Evolutionary conservation across 495 filamentous ascomycete genomes (phyloP), one percentile per base, ranked within the genome.

Genomic region (Penicillium desertorum): DNA sequence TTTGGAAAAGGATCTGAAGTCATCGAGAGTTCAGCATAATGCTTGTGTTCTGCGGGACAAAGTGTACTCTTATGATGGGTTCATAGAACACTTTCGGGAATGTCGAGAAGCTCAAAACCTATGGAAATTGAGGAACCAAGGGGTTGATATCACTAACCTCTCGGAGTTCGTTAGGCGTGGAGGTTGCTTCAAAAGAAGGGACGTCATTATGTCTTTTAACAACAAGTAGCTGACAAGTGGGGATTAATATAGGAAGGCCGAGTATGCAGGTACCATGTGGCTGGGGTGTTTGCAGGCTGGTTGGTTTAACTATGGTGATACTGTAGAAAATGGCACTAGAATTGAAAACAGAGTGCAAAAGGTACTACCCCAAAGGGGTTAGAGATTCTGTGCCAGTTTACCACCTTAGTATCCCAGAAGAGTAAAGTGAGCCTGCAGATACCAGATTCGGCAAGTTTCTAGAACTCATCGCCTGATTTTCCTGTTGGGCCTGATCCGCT

Each of bases 141-240:
- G 52, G 14, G 2, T 34, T 36, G 29, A 46, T 39, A 22, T 46
- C 14, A 19, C 39, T 41, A 48, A 51, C n/a, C 0, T 47, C 52
- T 51, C 58, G 16, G 46, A 51, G 41, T 60, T 55, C 16, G 45
- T 56, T 25, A 60, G 47, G 29, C 58, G 51, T 56, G 37, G 52
- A 47, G 52, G 58, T n/a, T 51, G 32, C 37, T 60, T 53, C 17
- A 51, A 54, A 39, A 51, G 45, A 10, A 19, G n/a, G 4, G 29
- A 30, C 3, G 29, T 10, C 10, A 30, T 30, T 4, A 8, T 30
- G 29, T 30, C 29, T 10, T 30, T 10, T 4, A 30, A 10, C 7
- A 10, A 9, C 7, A 10, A 10, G 5, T 25, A 25, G 23, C 23
- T 23, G 23, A 5, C 23, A 23, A 5, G 23, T 22, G 22, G 23